Base-by-base conservation (phyloP, 2,329 filamentous ascomycete species). In the Zymoseptoria passerinii region DNA sequence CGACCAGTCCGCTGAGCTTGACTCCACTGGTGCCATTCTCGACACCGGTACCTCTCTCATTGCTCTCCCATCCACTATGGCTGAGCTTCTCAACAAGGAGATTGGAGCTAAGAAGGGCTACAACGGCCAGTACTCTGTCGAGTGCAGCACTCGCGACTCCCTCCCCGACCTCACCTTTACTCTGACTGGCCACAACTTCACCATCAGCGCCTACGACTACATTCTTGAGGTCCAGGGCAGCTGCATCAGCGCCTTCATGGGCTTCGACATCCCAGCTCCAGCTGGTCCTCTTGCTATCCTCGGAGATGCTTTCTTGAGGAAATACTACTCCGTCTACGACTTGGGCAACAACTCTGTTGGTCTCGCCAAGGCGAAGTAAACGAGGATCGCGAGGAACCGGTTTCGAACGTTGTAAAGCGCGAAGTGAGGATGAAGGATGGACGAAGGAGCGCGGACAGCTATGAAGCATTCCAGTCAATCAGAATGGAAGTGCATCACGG, bases 31-130 rank as follows among this genome's bases (percentile, higher is more conserved):
- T 78, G 90, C 91, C 69, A 96, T 99, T 66, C 89, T 99, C 61
- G 94, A 99, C 82, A 99, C 94, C 57, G 94, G 94, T 70, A 99
- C 94, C 73, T 99, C 95, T 52, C 85, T 99, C 74, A 96, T 96
- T 77, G 91, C 92, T 68, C 88, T 99, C 58, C 94, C 94, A 69
- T 88, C 84, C 68, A 87, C 89, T 70, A 83, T 97, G 67, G 92
- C 94, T 59, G 94, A 97, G 80, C 88, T 99, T 65, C 82, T 99
- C 61, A 99, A 99, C 84, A 87, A 89, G 78, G 87, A 96, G 80
- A 96, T 99, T 64, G 94, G 94, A 64, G 94, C 94, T 67, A 96
- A 95, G 86, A 99, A 97, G 85, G 84, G 88, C 62, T 99, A 87
- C 80, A 95, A 92, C 75, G 94, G 94, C 70, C 94, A 99, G 80